These are phyloP conservation scores for Fragaria nilgerrensis DNA, from an alignment of 306 rosid species.

Conservation along the genomic window DNA sequence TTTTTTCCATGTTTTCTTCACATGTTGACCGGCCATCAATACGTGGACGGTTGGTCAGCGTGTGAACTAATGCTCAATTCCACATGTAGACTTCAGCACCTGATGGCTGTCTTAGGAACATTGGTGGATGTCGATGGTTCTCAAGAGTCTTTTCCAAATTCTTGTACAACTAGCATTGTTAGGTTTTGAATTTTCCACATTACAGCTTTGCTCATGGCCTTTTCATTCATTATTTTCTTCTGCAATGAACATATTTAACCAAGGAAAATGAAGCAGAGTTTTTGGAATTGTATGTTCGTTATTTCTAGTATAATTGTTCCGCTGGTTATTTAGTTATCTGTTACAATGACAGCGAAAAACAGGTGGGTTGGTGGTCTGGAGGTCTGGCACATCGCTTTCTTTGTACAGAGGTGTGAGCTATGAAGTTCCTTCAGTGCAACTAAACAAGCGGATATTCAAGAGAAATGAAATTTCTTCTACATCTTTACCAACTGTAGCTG, in stretches of 20 bases:
- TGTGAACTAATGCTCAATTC: neutral
- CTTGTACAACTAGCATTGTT: neutral
- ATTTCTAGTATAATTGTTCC: neutral
- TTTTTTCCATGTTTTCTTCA: neutral
- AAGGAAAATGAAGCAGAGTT: neutral
- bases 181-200: neutral
- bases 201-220: neutral
- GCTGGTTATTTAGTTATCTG: slow-evolving; percentile 16
- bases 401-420: slow-evolving; percentile 95
- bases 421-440: slow-evolving; percentile 60
- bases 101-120: neutral
- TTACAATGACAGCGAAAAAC: slow-evolving; percentile 74
- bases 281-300: neutral
- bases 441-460: slow-evolving; percentile 48
- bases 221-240: neutral
- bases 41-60: neutral
- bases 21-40: neutral
- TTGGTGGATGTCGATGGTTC: neutral
- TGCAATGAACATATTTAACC: neutral
- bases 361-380: slow-evolving; percentile 96
- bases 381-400: slow-evolving; percentile 93
- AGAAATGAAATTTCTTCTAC: slow-evolving; percentile 37
- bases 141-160: neutral
- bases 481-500: slow-evolving; percentile 33
- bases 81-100: neutral